Evolutionary conservation across 257 asterid species (phyloP), one percentile per base, ranked within the genome.

Genomic region (Misopates orontium): DNA sequence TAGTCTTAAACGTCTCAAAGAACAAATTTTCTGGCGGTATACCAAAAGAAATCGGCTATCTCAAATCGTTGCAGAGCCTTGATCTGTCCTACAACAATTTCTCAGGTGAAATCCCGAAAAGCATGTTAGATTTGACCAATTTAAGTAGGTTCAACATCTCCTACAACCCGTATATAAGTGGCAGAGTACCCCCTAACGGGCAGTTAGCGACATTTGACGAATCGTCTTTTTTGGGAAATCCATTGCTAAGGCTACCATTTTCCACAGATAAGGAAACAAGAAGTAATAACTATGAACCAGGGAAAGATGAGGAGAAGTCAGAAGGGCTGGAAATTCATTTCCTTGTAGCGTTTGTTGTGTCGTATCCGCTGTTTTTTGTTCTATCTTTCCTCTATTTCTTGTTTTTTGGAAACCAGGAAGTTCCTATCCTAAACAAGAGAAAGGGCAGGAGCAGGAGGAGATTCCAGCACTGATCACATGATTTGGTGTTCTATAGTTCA

Each of bases 181-280:
- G 90, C 0, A 40, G 10, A 12, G 57, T 78, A 28, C 87, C 90
- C n/a, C 4, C 40, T 4, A 75, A 60, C 1, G 83, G 83, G 25
- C 89, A 81, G n/a, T 31, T 81, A 45, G 68, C 79, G 41, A 81
- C 83, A 7, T 79, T 81, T 45, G 75, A 54, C 56, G 71, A 52
- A 51, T 76, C 73, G 55, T 79, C 90, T 15, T 84, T 73, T 66
- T 73, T 79, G 5, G 90, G 90, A 0, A 62, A 77, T 50, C 85
- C 83, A 13, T 24, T 74, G 48, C 52, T 84, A 25, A 52, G 0
- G 20, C 78, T 74, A 19, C 89, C 89, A 25, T 0, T 74, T 65
- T 79, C 70, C 53, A 71, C 67, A 4, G 73, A 69, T 39, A 66
- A 78, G 28, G 25, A 40, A 25, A 16, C 4, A 8, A 62, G 57